A percentile compares a stretch with the other conserved stretches of the same genome.
These are phyloP conservation scores for Paramecium primaurelia DNA, from an alignment of 73 alveolate genomes.

Conservation along the genomic window DNA sequence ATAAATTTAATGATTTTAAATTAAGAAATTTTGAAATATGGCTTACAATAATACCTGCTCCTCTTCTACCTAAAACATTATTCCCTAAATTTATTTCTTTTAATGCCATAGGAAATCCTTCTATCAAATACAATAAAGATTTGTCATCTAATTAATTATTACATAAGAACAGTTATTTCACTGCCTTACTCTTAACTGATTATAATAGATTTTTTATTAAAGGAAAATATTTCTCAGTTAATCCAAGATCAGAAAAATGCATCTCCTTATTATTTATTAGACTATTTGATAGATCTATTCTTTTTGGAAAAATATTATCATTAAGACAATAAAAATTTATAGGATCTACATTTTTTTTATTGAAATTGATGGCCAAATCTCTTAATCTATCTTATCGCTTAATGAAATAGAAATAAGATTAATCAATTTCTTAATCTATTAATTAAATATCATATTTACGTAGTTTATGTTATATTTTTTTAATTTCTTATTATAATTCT, in stretches of 20 bases:
- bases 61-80: conserved; percentile 34
- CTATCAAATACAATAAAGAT: background rate
- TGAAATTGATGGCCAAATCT: conserved; percentile 14
- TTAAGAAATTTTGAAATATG: background rate
- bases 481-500: background rate
- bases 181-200: background rate
- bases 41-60: background rate
- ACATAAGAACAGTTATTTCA: conserved; percentile 9
- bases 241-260: background rate
- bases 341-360: conserved; percentile 7
- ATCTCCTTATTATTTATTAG: background rate
- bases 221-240: background rate
- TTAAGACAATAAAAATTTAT: background rate
- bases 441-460: background rate
- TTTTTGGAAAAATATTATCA: background rate
- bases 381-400: background rate
- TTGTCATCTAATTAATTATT: conserved; percentile 8
- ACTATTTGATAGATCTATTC: conserved; percentile 21
- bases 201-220: background rate
- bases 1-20: background rate
- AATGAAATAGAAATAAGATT: background rate
- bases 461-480: background rate
- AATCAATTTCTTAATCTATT: background rate
- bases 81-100: conserved; percentile 15
- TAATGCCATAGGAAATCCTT: background rate